Base-by-base conservation (phyloP, 495 filamentous ascomycete species). In the Xylaria acuta region DNA sequence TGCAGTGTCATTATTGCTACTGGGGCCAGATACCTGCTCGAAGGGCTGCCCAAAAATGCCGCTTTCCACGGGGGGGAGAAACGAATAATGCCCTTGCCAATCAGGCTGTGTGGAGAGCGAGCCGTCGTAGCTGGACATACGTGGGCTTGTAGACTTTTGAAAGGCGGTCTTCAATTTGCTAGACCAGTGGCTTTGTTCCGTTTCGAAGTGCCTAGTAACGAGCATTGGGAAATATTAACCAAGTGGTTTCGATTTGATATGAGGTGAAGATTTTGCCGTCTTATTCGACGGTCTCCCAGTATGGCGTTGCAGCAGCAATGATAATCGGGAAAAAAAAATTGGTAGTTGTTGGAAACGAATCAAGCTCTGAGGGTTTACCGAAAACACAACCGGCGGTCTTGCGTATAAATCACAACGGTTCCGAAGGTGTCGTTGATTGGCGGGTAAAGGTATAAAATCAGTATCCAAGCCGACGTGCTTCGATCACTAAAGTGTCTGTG, bases 81-180 rank as follows among this genome's bases (percentile, higher is more conserved):
- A 89, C 49, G 86, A 85, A 79, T 88, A 88, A 76, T 85, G 85
- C 76, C 86, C 83, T 76, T 84, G 86, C 87, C 87, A 89, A 83
- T 89, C 86, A 76, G 87, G 83, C 85, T 88, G 86, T 80, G 87
- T 85, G 75, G 84, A 77, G 67, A 84, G 75, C 69, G 82, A 84
- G 69, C 83, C 70, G 80, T 85, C 84, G 78, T 86, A 83, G 84
- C 84, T 87, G 85, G 87, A 88, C 87, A 89, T 89, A 82, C 87
- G 87, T 86, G 84, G 80, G 80, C 80, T 82, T 72, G 84, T 79
- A 63, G 85, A 73, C 75, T 85, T 86, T 70, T 83, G 81, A 78
- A 86, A 87, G 73, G 83, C 75, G 76, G 82, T 83, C 79, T 86
- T 85, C 75, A 86, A 85, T 82, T 88, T 89, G 83, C 82, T 86